phyloP scores from a whole-genome alignment of 208 protist species.

The Leishmania gerbilli region DNA sequence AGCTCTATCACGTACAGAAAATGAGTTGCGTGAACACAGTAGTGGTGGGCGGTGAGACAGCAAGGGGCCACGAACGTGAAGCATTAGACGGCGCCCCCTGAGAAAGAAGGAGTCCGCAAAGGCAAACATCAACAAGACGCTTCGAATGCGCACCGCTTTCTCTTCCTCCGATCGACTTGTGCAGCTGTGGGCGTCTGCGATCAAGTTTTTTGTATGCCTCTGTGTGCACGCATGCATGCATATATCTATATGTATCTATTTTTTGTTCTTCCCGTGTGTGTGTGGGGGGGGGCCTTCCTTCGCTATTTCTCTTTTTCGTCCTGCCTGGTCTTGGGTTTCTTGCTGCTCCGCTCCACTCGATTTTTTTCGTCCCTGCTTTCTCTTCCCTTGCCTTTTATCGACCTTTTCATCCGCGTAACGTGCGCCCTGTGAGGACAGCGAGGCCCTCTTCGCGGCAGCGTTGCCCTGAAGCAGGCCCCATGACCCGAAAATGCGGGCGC shows the following conservation, averaged over 20 bases:
- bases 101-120: too few species aligned
- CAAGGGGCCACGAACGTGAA: too few species aligned
- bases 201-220: slow-evolving; percentile 6
- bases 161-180: not conserved
- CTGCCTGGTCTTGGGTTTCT: not conserved
- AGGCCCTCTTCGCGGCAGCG: not conserved
- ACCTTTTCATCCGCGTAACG: not conserved
- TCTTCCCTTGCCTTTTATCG: not conserved
- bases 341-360: not conserved
- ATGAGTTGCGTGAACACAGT: not conserved
- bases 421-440: not conserved
- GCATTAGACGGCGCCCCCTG: too few species aligned
- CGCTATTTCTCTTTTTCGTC: not conserved
- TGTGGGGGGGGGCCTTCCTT: not conserved
- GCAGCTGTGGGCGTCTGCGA: not conserved
- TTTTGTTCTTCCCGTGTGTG: not conserved
- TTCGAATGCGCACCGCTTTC: too few species aligned
- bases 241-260: not conserved
- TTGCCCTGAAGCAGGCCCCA: not conserved
- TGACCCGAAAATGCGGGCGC: not conserved
- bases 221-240: not conserved
- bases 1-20: not conserved
- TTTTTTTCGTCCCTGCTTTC: not conserved
- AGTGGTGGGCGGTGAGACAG: not conserved
- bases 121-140: too few species aligned